Evolutionary conservation across 192 early-diverging fungal genomes (phyloP).

Genomic region (Geranomyces variabilis): DNA sequence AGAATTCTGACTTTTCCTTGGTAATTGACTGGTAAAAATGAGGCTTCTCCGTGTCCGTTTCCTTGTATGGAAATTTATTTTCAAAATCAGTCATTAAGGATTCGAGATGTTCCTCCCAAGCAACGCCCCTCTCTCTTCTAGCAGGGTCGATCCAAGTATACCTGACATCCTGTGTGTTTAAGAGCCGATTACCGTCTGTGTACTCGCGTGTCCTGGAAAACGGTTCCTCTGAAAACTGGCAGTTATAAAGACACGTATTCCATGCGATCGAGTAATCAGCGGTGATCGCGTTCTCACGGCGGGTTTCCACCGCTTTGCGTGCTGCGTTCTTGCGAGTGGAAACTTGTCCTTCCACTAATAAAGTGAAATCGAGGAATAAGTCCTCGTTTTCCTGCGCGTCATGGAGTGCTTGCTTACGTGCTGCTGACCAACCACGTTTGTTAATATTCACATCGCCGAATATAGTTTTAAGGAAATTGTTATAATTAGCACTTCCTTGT

Average conservation of each 20-base stretch:
- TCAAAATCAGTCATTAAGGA: slow-evolving; percentile 23
- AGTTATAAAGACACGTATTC: slow-evolving; percentile 11
- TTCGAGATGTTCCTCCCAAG: not conserved
- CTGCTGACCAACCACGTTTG: too few species aligned
- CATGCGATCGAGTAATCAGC: slow-evolving; percentile 8
- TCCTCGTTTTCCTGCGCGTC: not conserved
- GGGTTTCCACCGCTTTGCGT: not conserved
- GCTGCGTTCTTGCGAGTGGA: slow-evolving; percentile 5
- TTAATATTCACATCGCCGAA: too few species aligned
- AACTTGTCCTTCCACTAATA: not conserved
- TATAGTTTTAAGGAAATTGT: too few species aligned
- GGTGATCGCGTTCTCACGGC: not conserved
- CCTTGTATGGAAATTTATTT: not conserved
- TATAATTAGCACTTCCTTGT: too few species aligned
- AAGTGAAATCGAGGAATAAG: not conserved
- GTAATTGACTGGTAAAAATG: slow-evolving; percentile 8
- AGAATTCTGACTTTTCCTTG: not conserved
- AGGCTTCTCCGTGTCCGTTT: not conserved
- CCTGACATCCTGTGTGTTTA: slow-evolving; percentile 3
- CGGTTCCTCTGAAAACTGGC: slow-evolving; percentile 4
- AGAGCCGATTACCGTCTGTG: slow-evolving; percentile 15
- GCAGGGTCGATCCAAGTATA: not conserved
- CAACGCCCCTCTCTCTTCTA: slow-evolving; percentile 3
- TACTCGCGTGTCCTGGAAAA: slow-evolving; percentile 16
- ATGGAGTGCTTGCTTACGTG: too few species aligned